These are phyloP conservation scores for Bocquillonia castaneifolia DNA, from an alignment of 441 rosid genomes.

Conservation along the genomic window DNA sequence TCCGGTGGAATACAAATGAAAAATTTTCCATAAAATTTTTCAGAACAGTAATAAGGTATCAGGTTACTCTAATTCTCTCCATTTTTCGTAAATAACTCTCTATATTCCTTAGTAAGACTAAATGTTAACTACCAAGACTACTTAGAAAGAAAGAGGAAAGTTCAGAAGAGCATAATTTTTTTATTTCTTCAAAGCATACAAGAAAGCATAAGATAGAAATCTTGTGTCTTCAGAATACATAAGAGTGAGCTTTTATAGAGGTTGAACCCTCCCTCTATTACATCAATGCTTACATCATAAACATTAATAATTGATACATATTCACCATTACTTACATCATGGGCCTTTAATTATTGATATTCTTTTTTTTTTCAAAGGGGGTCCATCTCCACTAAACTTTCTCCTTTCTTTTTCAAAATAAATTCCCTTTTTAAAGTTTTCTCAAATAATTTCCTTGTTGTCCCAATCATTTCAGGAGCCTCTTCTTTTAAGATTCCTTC, in stretches of 20 bases:
- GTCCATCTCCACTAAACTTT: not conserved
- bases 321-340: not conserved
- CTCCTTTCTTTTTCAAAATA: not conserved
- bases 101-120: not conserved
- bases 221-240: not conserved
- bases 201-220: not conserved
- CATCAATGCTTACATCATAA: no score
- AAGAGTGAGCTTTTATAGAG: no score
- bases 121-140: not conserved
- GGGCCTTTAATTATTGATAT: not conserved
- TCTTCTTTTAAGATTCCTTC: not conserved
- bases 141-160: not conserved
- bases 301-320: not conserved
- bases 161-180: not conserved
- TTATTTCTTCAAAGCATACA: not conserved
- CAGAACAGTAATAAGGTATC: not conserved
- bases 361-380: not conserved
- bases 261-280: no score
- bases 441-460: not conserved
- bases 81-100: not conserved
- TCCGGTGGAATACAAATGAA: not conserved
- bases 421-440: not conserved
- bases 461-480: not conserved
- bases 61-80: not conserved
- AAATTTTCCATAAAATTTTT: not conserved